Evolutionary conservation across 179 eudicot genomes (phyloP), one percentile per base, ranked within the genome.

Genomic region (Nepenthes alata): DNA sequence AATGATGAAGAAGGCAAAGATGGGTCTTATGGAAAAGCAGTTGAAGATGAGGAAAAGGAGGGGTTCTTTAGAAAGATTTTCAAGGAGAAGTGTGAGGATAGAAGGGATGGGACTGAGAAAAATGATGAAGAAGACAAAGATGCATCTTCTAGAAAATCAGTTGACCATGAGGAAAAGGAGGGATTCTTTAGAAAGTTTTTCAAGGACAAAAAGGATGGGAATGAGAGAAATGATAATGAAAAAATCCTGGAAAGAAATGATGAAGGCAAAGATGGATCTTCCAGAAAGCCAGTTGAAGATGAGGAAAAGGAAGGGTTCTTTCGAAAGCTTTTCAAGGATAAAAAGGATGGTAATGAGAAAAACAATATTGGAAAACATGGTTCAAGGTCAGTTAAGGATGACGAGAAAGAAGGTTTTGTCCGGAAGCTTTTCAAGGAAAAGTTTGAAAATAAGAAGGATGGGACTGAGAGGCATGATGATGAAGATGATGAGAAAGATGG

Each of bases 401-500:
- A 79, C 53, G 94, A 84, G 11, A 88, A 82, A 64, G 95, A 89
- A 51, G 97, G 97, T 15, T 83, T 89, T 68, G 81, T 89, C 58
- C 83, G 85, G 38, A 88, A 84, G 74, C 36, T 88, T 55, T 88
- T 90, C 57, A 90, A 90, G 77, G 97, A 90, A 13, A 88, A 82
- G 72, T 73, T 70, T 72, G 97, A 91, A 11, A 95, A 88, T 62
- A 85, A 76, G 74, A 90, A 82, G 78, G 89, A 83, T 76, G 74
- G 72, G 38, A 73, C 37, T 57, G 96, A 81, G 56, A 80, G 66
- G 68, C 65, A 73, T 49, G 84, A 75, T 60, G 75, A 74, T 51
- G 86, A 83, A 70, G 81, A 87, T 63, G 95, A 79, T 67, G 88
- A 80, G 38, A 86, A 82, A 64, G 91, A 89, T 62, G 97, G 97